Evolutionary conservation across 202 grass and related monocot species (phyloP), one percentile per base, ranked within the genome.

Genomic region (Panicum virgatum): DNA sequence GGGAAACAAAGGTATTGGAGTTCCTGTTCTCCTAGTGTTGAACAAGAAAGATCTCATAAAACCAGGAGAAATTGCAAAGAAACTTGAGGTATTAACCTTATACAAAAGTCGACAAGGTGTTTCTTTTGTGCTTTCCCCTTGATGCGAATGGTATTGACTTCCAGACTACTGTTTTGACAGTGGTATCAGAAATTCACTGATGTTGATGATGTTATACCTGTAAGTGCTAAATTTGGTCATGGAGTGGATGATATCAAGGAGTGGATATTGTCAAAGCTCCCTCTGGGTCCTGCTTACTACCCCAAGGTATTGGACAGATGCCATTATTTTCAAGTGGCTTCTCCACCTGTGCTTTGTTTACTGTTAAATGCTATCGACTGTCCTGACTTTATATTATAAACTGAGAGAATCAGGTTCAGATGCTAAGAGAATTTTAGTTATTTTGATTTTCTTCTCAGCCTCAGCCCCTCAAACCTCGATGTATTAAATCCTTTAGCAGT

Each of bases 1-100:
- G 29, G 88, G 86, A 73, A 88, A 70, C 29, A 70, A 88, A 77
- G 64, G 81, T 19, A 83, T 80, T 63, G 80, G 84, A 29, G 80
- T 89, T 71, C 92, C 95, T 77, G 73, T 94, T 30, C 50, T 95
- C 25, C 71, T 98, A 42, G 88, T 98, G 50, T 57, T 95, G 50
- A 98, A 98, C 77, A 98, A 95, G 88, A 98, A 94, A 79, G 96
- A 98, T 87, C 85, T 93, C 36, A 93, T 98, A 86, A 98, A 95
- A 78, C 90, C 96, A n/a, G 96, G 96, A 73, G 96, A 98, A 86
- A 95, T 98, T 23, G 77, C 92, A 73, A 98, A 98, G 82, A 89
- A 82, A 83, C 83, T 93, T 57, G 84, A 95, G 90, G 96, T 98
- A 66, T 52, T 22, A 69, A 82, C 1, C 16, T 83, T 66, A 6